Base-by-base conservation (phyloP, 1,284 basidiomycete genomes). In the Leucoagaricus sp. region DNA sequence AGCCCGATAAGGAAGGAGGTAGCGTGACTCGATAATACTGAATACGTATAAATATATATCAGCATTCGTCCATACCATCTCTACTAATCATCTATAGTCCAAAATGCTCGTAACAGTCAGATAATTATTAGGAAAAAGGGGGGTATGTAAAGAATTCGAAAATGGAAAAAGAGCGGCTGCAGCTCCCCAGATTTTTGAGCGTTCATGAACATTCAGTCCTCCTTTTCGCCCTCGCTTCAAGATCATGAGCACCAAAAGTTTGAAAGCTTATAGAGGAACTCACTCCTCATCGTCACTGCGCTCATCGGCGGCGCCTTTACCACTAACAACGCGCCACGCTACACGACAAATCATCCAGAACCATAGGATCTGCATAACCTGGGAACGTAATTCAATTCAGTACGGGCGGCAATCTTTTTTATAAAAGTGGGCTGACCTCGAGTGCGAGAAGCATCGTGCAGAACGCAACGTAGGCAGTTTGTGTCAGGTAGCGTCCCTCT, bases 261-360 rank as follows among this genome's bases (percentile, higher is more conserved):
- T 7, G 4, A n/a, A 40, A 8, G 26, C 4, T 31, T n/a, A 28
- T 28, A 34, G 36, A 15, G 6, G 25, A 31, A 42, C 40, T 52
- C 31, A 58, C 47, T 41, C 64, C 67, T 67, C 54, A 87, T 63
- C 64, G 61, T 96, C 94, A 66, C 91, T 94, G 57, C 95, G 82
- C 23, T 78, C 79, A 66, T 98, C 96, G 46, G 93, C 87, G 1
- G 95, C 96, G 2, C 86, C 88, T 41, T 84, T 73, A 0, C 92
- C 93, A 10, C 77, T 82, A 25, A 96, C 67, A 1, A 96, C 95
- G 25, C 86, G 79, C 68, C 84, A 93, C 9, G 93, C 92, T 13
- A 98, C 83, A 26, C 85, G 82, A 63, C 86, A 83, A 59, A 96
- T 94, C 85, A 91, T 88, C 64, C 78, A 79, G 72, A 94, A 94